Conservation (phyloP, 1,139 yeast genomes). For the Suzukiozyma palmioleophila region DNA sequence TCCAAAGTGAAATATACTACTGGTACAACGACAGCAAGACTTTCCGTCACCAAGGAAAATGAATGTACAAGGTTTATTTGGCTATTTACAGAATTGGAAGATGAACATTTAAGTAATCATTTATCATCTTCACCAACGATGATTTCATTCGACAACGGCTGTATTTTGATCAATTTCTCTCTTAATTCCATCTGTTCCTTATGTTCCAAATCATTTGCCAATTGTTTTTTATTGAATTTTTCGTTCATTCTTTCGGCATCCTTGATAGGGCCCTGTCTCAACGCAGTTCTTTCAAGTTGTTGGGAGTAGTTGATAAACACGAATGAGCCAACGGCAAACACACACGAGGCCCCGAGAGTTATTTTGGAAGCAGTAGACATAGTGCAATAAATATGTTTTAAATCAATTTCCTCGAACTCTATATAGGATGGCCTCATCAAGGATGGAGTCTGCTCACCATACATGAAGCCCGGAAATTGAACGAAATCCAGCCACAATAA, state of each 20-base stretch:
- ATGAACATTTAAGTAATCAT: background rate
- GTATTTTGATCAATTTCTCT: constrained; percentile 58
- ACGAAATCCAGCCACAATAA: no score
- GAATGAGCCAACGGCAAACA: constrained; percentile 55
- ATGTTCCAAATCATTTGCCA: constrained; percentile 68
- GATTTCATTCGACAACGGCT: constrained; percentile 51
- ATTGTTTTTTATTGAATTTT: constrained; percentile 35
- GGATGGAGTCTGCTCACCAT: no score
- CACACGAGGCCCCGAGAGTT: constrained; percentile 58
- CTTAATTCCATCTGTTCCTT: constrained; percentile 66
- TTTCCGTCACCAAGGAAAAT: no score
- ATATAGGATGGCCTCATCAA: no score
- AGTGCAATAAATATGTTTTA: background rate
- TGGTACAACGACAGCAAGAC: no score
- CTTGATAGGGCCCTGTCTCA: constrained; percentile 76
- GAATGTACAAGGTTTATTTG: background rate
- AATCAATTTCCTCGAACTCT: no score
- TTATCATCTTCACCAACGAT: constrained; percentile 28
- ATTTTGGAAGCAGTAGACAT: constrained; percentile 75
- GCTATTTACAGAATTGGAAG: background rate
- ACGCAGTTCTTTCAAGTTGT: constrained; percentile 58
- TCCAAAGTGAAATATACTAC: no score
- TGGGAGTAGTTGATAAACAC: constrained; percentile 68
- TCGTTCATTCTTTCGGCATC: constrained; percentile 62
- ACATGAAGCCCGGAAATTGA: no score